Base-by-base conservation (phyloP, 306 rosid species). In the Carpinus viminea region DNA sequence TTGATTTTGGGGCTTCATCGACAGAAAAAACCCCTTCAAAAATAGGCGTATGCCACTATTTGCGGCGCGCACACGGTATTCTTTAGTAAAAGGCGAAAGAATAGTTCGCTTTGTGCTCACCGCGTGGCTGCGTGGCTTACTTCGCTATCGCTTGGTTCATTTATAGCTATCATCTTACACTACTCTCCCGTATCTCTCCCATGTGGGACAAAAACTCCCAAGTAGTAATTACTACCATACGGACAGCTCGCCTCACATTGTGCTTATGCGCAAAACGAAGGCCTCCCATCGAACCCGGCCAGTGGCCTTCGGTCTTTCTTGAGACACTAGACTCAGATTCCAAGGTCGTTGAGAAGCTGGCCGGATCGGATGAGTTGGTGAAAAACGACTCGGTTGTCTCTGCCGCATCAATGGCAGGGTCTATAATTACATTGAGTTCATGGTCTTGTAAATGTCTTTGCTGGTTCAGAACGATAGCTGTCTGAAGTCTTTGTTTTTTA, bases 11-110 rank as follows among this genome's bases (percentile, higher is more conserved):
- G 8, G 7, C 45, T 6, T 41, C 45, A 1, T 41, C 45, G 0
- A 6, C 1, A 41, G 45, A 41, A 41, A 8, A 41, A 41, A 41
- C 45, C 46, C 82, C 64, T 68, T 18, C 2, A 85, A 85, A 86
- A 82, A 79, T 77, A 0, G 52, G 83, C 78, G 79, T 80, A 86
- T 83, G 89, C 87, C 85, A 72, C 76, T 53, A 3, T n/a, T 2
- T 9, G 85, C 80, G 50, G 31, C 80, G 76, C 3, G 79, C 89
- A 74, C 90, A 88, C 88, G 87, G 88, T 90, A 86, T 86, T 85
- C 92, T 83, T 88, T 88, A 87, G 90, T 89, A 90, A 86, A 90
- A 88, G 88, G 91, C 87, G 86, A 87, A 87, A 90, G 89, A 90
- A 88, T 88, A 83, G 87, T 87, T 88, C 86, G 86, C 87, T 83